Percentiles rank a stretch among this genome's conserved stretches.
Evolutionary conservation across 345 rosid genomes (phyloP).

Genomic region (Citrus reticulata): DNA sequence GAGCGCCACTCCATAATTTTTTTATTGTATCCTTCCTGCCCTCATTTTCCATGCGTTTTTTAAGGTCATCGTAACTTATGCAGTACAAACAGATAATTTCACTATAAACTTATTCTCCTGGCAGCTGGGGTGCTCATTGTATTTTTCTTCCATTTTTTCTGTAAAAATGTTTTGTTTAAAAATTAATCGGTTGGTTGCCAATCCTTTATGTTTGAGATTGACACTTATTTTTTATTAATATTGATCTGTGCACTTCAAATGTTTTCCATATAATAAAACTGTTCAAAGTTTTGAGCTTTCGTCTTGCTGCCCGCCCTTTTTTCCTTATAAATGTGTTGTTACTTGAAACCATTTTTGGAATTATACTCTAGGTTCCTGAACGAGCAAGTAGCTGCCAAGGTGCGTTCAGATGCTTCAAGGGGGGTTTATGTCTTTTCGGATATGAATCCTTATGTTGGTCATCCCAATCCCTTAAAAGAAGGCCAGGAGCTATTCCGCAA

Average conservation of each 20-base stretch:
- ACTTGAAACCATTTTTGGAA: background rate
- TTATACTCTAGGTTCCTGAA: conserved; percentile 51
- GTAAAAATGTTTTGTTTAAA: background rate
- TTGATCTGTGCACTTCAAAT: background rate
- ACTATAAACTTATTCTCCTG: background rate
- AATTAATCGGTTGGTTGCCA: background rate
- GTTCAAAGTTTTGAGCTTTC: background rate
- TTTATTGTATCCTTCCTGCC: background rate
- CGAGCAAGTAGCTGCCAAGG: conserved; percentile 65
- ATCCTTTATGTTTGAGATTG: background rate
- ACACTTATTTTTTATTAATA: background rate
- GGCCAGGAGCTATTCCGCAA: conserved; percentile 93
- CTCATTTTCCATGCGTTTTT: background rate
- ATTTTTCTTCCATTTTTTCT: background rate
- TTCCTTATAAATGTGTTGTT: background rate
- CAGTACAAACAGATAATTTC: background rate
- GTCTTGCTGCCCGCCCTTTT: background rate
- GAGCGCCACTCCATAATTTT: background rate
- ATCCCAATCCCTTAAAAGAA: conserved; percentile 91
- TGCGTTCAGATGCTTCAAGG: conserved; percentile 60
- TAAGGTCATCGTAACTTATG: background rate
- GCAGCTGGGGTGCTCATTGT: background rate
- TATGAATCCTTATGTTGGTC: conserved; percentile 99
- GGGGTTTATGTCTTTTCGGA: conserved; percentile 97
- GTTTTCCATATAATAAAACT: background rate